These are phyloP conservation scores for Diaporthe australafricana DNA, from an alignment of 2,329 filamentous ascomycete species.

Conservation along the genomic window DNA sequence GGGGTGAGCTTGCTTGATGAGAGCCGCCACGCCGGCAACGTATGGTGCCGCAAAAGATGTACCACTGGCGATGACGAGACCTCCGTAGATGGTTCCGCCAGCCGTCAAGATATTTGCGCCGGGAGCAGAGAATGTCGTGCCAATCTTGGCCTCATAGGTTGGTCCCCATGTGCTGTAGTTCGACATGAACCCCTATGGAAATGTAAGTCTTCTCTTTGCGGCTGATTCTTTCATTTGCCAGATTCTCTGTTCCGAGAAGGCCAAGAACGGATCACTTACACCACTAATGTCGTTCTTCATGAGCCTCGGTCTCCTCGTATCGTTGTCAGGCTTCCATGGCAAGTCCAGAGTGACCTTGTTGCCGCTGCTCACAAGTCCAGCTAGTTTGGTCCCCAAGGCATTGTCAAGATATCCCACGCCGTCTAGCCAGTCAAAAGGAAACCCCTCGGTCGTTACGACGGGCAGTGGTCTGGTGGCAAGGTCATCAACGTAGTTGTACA, in stretches of 20 bases:
- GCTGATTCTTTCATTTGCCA: not conserved
- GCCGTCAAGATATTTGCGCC: slow-evolving; percentile 13
- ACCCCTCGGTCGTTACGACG: slow-evolving; percentile 16
- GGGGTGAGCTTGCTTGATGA: slow-evolving; percentile 22
- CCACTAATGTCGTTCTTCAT: slow-evolving; percentile 24
- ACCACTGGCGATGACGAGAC: slow-evolving; percentile 15
- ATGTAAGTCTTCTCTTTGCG: not conserved
- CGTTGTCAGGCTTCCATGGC: slow-evolving; percentile 26
- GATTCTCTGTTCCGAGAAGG: too few relatives aligned
- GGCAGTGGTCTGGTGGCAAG: slow-evolving; percentile 26
- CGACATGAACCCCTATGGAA: not conserved
- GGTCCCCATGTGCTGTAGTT: slow-evolving; percentile 31
- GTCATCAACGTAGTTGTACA: slow-evolving; percentile 24
- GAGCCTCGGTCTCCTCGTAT: slow-evolving; percentile 15
- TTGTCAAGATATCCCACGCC: slow-evolving; percentile 24
- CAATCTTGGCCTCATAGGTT: slow-evolving; percentile 24
- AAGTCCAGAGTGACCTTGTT: slow-evolving; percentile 19
- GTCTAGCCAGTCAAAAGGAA: slow-evolving; percentile 31
- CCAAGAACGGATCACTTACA: not conserved
- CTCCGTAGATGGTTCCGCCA: slow-evolving; percentile 17
- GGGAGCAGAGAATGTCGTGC: slow-evolving; percentile 12
- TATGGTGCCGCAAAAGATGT: slow-evolving; percentile 27
- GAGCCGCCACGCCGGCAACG: slow-evolving; percentile 12
- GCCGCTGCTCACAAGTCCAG: not conserved
- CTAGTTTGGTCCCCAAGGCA: slow-evolving; percentile 15